These are phyloP conservation scores for Selaginella tamariscina DNA, from an alignment of 75 land plant species.

Conservation along the genomic window DNA sequence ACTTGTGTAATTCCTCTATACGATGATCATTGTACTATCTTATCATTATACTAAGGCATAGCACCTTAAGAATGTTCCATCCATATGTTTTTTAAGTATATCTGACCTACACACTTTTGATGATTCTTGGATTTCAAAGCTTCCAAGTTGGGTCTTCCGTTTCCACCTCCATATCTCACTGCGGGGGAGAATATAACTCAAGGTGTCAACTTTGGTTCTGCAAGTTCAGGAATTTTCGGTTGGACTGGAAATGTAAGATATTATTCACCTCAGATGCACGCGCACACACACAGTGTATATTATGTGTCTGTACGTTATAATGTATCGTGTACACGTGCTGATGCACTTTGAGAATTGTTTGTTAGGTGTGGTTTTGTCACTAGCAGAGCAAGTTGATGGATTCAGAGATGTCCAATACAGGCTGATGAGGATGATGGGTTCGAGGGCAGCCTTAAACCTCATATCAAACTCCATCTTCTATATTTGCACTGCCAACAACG, in stretches of 20 bases:
- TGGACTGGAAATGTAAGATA: not conserved
- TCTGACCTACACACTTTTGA: slow-evolving; percentile 64
- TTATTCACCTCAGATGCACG: not conserved
- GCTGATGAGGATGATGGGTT: not conserved
- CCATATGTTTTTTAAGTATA: too few species aligned
- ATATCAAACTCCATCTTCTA: slow-evolving; percentile 1
- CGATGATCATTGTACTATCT: too few species aligned
- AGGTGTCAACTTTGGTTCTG: slow-evolving; percentile 15
- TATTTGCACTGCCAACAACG: slow-evolving; percentile 5
- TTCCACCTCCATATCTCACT: slow-evolving; percentile 14
- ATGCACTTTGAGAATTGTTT: not conserved
- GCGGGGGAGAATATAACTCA: slow-evolving; percentile 19
- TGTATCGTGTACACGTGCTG: too few species aligned
- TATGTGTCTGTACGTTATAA: too few species aligned
- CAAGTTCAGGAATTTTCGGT: slow-evolving; percentile 14
- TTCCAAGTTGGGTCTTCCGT: slow-evolving; percentile 9
- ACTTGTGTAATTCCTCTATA: too few species aligned
- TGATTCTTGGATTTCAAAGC: slow-evolving; percentile 45
- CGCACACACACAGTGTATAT: too few species aligned
- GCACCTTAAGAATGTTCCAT: too few species aligned
- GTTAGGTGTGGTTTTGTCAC: not conserved
- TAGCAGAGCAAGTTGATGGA: slow-evolving; percentile 4
- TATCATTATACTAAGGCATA: too few species aligned
- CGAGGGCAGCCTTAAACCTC: not conserved
- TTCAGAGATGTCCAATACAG: not conserved